These are phyloP conservation scores for Clarireedia monteithiana DNA, from an alignment of 2,329 filamentous ascomycete species.

Conservation along the genomic window DNA sequence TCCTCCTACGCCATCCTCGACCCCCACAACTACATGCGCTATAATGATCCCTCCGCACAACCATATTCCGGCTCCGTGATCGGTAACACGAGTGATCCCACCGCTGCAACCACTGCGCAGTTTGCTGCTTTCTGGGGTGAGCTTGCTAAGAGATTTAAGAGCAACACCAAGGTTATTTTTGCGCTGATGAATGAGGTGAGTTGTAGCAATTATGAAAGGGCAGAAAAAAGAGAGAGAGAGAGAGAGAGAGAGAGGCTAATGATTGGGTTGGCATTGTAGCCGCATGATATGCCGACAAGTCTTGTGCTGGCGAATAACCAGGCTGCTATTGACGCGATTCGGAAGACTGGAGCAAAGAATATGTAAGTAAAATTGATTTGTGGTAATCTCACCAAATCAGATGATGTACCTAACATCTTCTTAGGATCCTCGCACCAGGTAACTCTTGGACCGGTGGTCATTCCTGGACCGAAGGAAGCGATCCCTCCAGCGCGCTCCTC, in stretches of 20 bases:
- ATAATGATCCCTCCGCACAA: constrained; percentile 42
- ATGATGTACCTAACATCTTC: neutral
- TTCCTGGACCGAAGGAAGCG: constrained; percentile 36
- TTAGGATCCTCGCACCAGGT: constrained; percentile 38
- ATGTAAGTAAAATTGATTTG: constrained; percentile 22
- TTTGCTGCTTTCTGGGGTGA: constrained; percentile 43
- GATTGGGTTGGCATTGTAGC: constrained; percentile 16
- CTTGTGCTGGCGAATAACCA: constrained; percentile 41
- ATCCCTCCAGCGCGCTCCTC: constrained; percentile 32
- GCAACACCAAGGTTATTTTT: constrained; percentile 41
- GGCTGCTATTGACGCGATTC: constrained; percentile 39
- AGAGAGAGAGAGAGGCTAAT: neutral
- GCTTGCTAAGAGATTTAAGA: constrained; percentile 38
- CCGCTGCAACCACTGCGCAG: constrained; percentile 38
- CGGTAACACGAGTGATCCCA: constrained; percentile 37
- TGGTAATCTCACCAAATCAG: neutral
- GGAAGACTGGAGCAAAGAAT: constrained; percentile 36
- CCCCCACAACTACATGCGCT: constrained; percentile 47
- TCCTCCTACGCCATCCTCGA: constrained; percentile 40
- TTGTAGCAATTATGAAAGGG: neutral
- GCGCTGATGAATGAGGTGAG: constrained; percentile 37
- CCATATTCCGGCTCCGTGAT: constrained; percentile 42
- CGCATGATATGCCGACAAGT: constrained; percentile 41
- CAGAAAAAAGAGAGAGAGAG: too few species aligned
- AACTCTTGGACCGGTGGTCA: constrained; percentile 44